Evolutionary conservation across 345 rosid species (phyloP), one percentile per base, ranked within the genome.

Genomic region (Eutrema japonicum): DNA sequence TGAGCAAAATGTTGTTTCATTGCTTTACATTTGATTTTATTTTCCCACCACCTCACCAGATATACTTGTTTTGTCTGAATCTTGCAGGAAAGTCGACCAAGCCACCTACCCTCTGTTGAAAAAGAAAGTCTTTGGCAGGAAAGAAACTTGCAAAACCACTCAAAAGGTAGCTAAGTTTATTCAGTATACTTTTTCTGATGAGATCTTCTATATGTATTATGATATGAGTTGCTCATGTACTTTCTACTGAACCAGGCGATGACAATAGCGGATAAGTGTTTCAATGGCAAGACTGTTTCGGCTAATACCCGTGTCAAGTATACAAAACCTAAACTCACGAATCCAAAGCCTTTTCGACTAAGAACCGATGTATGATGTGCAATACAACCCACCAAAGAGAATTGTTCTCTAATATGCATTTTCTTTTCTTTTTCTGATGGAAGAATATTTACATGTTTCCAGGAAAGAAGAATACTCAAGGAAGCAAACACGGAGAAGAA

Each of bases 341-440:
- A 88, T 85, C 98, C 99, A 54, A 95, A 87, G 83, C 99, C 99
- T 43, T 95, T 95, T 75, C 80, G 99, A 71, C 88, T 95, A 47
- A 86, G 98, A 82, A 92, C 97, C 12, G 90, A 95, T 85, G 99
- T 95, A 86, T 54, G 75, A 81, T 59, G 63, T 69, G 27, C 71
- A 64, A 52, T 18, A 43, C 36, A 47, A 63, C 47, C 8, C 22
- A 62, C 14, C 35, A 16, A 41, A 50, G 22, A 68, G 11, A 2
- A 29, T 16, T 42, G 0, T 48, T 62, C 37, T 41, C 8, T 70
- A 14, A 46, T 36, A 55, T 32, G 54, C 56, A 32, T 60, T 26
- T 60, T 33, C 45, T 18, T 49, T 47, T 32, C 6, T 40, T 10
- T 43, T 70, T 50, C 58, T 54, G 30, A 36, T 59, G 70, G 29